Base-by-base conservation (phyloP, 2,329 filamentous ascomycete genomes). In the Onygenales sp. region DNA sequence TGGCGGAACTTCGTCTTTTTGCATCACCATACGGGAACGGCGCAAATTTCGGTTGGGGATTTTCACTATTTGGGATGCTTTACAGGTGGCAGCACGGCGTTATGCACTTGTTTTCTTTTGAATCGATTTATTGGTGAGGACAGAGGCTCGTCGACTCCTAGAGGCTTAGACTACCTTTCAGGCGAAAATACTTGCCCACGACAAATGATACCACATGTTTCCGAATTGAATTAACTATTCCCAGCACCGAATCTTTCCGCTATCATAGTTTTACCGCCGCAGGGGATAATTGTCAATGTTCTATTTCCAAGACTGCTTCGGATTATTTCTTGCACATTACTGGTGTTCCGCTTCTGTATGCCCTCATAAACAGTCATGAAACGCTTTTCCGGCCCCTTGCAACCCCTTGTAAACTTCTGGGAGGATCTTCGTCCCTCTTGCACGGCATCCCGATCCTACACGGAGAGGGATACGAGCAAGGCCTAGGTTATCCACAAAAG, bases 131-230 rank as follows among this genome's bases (percentile, higher is more conserved):
- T 11, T 6, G 45, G 45, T 6, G 9, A 7, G 33, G 33, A 27
- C 21, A 27, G 14, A 27, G n/a, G 36, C 37, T 21, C 44, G 14
- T 13, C 6, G 6, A 47, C 10, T 27, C 33, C 27, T 27, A 27
- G 45, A 8, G 10, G 36, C 13, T 49, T 42, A 49, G 36, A 40
- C 17, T 7, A 49, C 14, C 21, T 14, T n/a, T 6, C 36, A 49
- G 6, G 7, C 17, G 31, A 27, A 40, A 49, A 27, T 27, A 27
- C 21, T 10, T 11, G 47, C 47, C 40, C 21, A 4, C 32, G 47
- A 17, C 17, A 34, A 49, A 49, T 49, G 47, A 49, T 49, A 49
- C 47, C 21, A 49, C 21, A 21, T 39, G n/a, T 9, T 31, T 49
- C 31, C 11, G 21, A 7, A 13, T 39, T 13, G 6, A 9, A 17